These are phyloP conservation scores for Penicillium canescens DNA, from an alignment of 495 filamentous ascomycete species.

Conservation along the genomic window DNA sequence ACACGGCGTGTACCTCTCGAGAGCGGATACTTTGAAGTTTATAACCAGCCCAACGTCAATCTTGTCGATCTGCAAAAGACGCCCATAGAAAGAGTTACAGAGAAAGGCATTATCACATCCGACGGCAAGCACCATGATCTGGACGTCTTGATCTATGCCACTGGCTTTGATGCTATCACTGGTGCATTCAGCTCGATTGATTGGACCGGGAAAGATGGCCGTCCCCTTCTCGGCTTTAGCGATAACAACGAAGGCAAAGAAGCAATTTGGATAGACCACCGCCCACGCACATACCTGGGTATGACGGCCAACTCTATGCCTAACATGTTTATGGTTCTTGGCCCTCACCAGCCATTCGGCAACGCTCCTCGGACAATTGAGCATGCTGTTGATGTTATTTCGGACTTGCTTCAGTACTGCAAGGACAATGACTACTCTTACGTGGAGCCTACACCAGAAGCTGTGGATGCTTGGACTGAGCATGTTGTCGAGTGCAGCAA, in stretches of 20 bases:
- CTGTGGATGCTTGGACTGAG: constrained; percentile 19
- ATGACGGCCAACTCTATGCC: constrained; percentile 28
- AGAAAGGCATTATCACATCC: constrained; percentile 31
- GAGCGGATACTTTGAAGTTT: constrained; percentile 36
- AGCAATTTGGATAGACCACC: constrained; percentile 24
- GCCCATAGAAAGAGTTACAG: constrained; percentile 22
- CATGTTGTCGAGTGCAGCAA: constrained; percentile 22
- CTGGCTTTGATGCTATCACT: constrained; percentile 36
- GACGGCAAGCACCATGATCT: constrained; percentile 36
- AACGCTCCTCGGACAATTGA: constrained; percentile 23
- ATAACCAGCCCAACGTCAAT: constrained; percentile 34
- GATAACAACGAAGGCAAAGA: constrained; percentile 9
- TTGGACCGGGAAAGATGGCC: constrained; percentile 21
- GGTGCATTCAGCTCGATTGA: constrained; percentile 33
- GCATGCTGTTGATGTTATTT: constrained; percentile 19
- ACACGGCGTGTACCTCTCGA: constrained; percentile 29
- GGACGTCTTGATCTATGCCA: constrained; percentile 42
- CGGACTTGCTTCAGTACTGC: constrained; percentile 18
- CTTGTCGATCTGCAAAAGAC: constrained; percentile 32
- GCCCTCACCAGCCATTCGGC: constrained; percentile 31
- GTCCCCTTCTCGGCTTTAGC: constrained; percentile 19
- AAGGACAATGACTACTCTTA: constrained; percentile 18
- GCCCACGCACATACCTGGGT: constrained; percentile 28
- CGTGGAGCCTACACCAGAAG: constrained; percentile 17
- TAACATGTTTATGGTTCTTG: constrained; percentile 37